Evolutionary conservation across 495 filamentous ascomycete genomes (phyloP).

Genomic region (Lichina pygmaea): DNA sequence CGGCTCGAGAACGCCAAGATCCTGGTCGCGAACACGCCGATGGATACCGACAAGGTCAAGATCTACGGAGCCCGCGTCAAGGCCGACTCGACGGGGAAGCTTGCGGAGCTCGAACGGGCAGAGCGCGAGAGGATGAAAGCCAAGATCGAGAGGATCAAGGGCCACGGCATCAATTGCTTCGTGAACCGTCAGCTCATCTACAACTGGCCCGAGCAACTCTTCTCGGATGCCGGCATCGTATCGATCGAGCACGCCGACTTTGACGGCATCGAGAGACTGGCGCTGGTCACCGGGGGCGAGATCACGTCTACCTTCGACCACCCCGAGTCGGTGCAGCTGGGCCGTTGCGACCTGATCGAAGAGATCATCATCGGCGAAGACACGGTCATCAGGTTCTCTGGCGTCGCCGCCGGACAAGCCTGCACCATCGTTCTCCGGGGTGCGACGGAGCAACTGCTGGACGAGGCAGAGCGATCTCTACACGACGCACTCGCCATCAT

Average conservation of each 20-base stretch:
- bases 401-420: conserved; percentile 76
- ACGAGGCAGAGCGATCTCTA: conserved; percentile 85
- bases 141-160: conserved; percentile 96
- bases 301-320: conserved; percentile 96
- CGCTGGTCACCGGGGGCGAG: conserved; percentile 86
- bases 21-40: conserved; percentile 85
- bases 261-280: conserved; percentile 85
- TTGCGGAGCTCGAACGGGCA: conserved; percentile 89
- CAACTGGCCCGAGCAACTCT: conserved; percentile 99
- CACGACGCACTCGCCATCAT: conserved; percentile 93
- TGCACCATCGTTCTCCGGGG: conserved; percentile 94
- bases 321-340: conserved; percentile 86
- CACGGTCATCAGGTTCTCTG: conserved; percentile 88
- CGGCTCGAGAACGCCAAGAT: conserved; percentile 95
- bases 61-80: conserved; percentile 94
- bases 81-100: conserved; percentile 79
- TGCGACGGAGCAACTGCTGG: conserved; percentile 84
- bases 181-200: conserved; percentile 98
- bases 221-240: conserved; percentile 89
- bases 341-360: conserved; percentile 84
- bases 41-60: conserved; percentile 99
- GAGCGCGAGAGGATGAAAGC: conserved; percentile 98
- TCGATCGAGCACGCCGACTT: conserved; percentile 98
- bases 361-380: conserved; percentile 97
- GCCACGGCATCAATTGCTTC: conserved; percentile 98